A percentile compares a stretch with the other conserved stretches of the same genome.
Evolutionary conservation across 768 basidiomycete genomes (phyloP).

Genomic region (Phanerodontia chrysosporium): DNA sequence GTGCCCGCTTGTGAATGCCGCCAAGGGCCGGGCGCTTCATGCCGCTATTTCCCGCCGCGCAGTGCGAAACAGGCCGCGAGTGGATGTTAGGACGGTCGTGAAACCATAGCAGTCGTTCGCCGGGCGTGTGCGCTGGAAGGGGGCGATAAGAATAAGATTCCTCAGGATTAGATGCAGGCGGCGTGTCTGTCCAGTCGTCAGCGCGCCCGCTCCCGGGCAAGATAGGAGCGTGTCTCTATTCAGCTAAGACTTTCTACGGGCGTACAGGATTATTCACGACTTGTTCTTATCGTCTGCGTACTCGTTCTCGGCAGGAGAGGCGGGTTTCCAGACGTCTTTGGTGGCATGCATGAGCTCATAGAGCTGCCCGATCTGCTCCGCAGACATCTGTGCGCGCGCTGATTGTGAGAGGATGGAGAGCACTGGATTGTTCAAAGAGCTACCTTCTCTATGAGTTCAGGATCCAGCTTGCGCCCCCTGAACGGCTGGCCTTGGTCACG

Average conservation of each 20-base stretch:
- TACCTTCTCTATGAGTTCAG: constrained; percentile 75
- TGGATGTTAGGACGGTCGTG: not conserved
- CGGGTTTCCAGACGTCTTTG: constrained; percentile 80
- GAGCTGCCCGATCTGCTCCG: constrained; percentile 87
- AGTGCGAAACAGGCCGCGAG: not conserved
- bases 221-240: not conserved
- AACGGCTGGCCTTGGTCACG: constrained; percentile 45
- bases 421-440: constrained; percentile 2
- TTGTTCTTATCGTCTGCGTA: not conserved
- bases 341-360: constrained; percentile 94
- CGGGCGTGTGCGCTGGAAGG: not conserved
- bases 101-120: not conserved
- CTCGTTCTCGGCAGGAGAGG: not conserved
- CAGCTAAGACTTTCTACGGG: not conserved
- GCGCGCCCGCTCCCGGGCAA: not conserved
- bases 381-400: constrained; percentile 72
- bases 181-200: not conserved
- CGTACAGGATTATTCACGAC: not conserved
- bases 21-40: not conserved
- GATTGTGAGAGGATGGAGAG: not conserved
- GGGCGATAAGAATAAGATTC: not conserved
- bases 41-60: not conserved
- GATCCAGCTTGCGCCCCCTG: constrained; percentile 63
- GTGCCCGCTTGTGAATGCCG: not conserved
- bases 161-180: not conserved